Conservation (phyloP, 257 asterid species). For the Coffea canephora region DNA sequence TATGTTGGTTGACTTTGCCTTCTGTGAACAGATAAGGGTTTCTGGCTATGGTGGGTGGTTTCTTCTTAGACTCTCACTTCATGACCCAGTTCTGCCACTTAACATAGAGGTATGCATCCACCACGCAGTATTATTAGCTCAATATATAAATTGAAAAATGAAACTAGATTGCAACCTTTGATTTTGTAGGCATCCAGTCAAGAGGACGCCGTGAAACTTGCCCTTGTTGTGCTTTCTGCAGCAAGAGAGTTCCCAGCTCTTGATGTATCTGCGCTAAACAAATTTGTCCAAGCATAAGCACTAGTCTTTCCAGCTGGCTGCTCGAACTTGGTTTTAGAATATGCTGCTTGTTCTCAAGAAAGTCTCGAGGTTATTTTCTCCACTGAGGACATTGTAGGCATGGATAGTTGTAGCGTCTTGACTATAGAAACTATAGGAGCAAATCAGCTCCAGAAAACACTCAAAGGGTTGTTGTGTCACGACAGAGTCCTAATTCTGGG, state of each 20-base stretch:
- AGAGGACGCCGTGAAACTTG: constrained; percentile 77
- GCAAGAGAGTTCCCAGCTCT: constrained; percentile 64
- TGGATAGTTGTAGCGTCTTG: neutral
- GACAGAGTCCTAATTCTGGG: neutral
- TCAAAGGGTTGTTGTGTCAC: neutral
- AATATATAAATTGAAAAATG: neutral
- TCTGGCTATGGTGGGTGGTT: constrained; percentile 99
- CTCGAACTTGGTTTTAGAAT: neutral
- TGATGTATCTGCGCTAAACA: constrained; percentile 66
- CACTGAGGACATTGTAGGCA: neutral
- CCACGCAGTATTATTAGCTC: constrained; percentile 1
- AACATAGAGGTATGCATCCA: constrained; percentile 73
- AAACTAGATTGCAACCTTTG: constrained; percentile 9
- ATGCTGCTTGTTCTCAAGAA: neutral
- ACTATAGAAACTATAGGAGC: neutral
- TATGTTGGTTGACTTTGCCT: constrained; percentile 15
- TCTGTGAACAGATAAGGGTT: constrained; percentile 62
- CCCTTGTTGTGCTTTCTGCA: constrained; percentile 61
- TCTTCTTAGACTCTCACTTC: constrained; percentile 95
- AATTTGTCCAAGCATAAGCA: constrained; percentile 48
- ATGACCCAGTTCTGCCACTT: constrained; percentile 95
- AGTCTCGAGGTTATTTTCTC: neutral
- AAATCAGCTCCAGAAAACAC: neutral
- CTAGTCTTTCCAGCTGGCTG: constrained; percentile 5
- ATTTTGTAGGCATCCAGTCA: constrained; percentile 63